Percentiles rank a stretch among this genome's conserved stretches.
These are phyloP conservation scores for Jaltomata sinuosa DNA, from an alignment of 257 asterid genomes.

Conservation along the genomic window DNA sequence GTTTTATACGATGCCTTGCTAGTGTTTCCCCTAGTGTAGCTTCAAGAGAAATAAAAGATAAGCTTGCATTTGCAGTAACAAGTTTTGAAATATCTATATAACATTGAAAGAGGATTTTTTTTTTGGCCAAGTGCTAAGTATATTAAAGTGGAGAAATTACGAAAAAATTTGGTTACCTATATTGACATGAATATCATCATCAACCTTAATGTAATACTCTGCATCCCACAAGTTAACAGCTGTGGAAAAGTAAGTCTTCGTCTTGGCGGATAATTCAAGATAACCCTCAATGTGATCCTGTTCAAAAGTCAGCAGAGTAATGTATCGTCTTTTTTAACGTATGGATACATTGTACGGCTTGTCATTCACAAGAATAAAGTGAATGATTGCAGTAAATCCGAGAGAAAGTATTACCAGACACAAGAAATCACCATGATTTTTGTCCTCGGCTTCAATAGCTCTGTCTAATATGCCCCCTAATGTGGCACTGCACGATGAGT, in stretches of 20 bases:
- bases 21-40: constrained; percentile 79
- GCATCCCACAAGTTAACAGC: constrained; percentile 84
- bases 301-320: background rate
- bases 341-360: background rate
- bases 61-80: background rate
- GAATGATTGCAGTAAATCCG: background rate
- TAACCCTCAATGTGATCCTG: constrained; percentile 94
- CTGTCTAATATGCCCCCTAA: constrained; percentile 83
- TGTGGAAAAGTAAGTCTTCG: constrained; percentile 67
- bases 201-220: constrained; percentile 85
- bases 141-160: background rate
- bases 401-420: constrained; percentile 42
- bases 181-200: constrained; percentile 90
- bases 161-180: constrained; percentile 37
- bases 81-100: background rate
- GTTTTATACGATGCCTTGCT: constrained; percentile 56
- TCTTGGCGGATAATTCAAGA: constrained; percentile 92
- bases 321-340: background rate
- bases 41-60: constrained; percentile 19
- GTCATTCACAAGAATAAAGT: background rate
- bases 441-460: constrained; percentile 81
- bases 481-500: constrained; percentile 48
- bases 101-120: background rate
- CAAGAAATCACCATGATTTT: constrained; percentile 82
- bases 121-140: background rate